These are phyloP conservation scores for Cryptosporidium bovis DNA, from an alignment of 169 alveolate species.

Conservation along the genomic window DNA sequence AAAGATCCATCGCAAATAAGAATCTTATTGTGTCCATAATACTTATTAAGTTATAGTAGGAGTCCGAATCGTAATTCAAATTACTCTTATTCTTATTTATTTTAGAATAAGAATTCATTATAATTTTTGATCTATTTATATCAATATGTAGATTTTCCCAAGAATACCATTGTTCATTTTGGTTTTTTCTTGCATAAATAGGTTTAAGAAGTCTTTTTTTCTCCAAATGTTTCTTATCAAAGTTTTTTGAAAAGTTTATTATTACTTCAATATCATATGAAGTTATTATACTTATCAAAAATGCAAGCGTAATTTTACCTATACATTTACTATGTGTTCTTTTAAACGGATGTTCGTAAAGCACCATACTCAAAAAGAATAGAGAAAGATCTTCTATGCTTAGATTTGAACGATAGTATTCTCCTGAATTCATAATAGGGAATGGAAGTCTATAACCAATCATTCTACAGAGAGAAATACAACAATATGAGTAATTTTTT, in stretches of 20 bases:
- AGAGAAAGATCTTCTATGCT: slow-evolving; percentile 66
- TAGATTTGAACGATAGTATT: slow-evolving; percentile 48
- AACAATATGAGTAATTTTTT: slow-evolving; percentile 54
- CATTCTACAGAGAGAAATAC: slow-evolving; percentile 69
- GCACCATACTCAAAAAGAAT: slow-evolving; percentile 63
- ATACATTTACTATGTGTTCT: slow-evolving; percentile 56
- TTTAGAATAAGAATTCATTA: neutral
- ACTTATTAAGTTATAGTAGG: slow-evolving; percentile 30
- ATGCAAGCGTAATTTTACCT: slow-evolving; percentile 55
- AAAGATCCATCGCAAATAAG: slow-evolving; percentile 57
- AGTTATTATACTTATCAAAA: slow-evolving; percentile 46
- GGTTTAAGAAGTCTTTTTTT: slow-evolving; percentile 43
- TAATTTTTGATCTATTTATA: slow-evolving; percentile 11
- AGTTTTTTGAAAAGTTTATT: slow-evolving; percentile 44
- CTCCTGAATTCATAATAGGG: slow-evolving; percentile 69
- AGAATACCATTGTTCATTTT: slow-evolving; percentile 71
- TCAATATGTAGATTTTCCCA: slow-evolving; percentile 67
- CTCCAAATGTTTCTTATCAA: slow-evolving; percentile 46
- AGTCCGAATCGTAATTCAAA: slow-evolving; percentile 14
- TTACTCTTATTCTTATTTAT: neutral
- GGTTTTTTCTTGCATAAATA: slow-evolving; percentile 46
- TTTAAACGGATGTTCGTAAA: slow-evolving; percentile 73
- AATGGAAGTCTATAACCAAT: slow-evolving; percentile 72
- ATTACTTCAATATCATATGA: slow-evolving; percentile 58
- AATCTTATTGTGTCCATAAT: slow-evolving; percentile 65